Base-by-base conservation (phyloP, 2,329 filamentous ascomycete species). In the Xylariales sp. region DNA sequence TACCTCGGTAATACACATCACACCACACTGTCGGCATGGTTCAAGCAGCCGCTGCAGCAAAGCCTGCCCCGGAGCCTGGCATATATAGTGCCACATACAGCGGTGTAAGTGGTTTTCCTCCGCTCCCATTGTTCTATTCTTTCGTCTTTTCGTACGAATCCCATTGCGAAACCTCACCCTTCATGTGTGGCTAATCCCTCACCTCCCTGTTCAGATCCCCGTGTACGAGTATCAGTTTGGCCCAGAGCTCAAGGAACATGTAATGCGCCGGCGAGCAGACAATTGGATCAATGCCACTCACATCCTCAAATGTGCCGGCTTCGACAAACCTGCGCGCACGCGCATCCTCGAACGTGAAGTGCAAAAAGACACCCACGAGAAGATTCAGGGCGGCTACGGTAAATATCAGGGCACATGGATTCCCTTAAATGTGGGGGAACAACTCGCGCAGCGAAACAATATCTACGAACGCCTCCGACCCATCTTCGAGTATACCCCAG, bases 231-330 rank as follows among this genome's bases (percentile, higher is more conserved):
- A 89, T 81, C 94, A 97, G 79, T 91, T 97, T 75, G 93, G 91
- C 43, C 86, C 85, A 72, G 93, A 97, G 78, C 78, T 90, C 39
- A 90, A 91, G 78, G 88, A 91, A 75, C 93, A 97, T 92, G 92
- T 98, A 72, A 99, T 99, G 96, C 91, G 96, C 80, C 89, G 96
- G 58, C 90, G 95, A 68, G 88, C 90, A 61, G 96, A 99, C 80
- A 90, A 98, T 81, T 99, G 95, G 94, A 96, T 99, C 83, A 99
- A 99, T 84, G 96, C 96, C n/a, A 99, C 96, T 62, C 96, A 99
- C 78, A 98, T 99, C 68, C 84, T 99, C 56, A 99, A 99, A 78
- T 93, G 97, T 48, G 96, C 96, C 70, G 95, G 95, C 64, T 97
- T 97, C 77, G 96, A 99, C 81, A 99, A 99, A 81, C 96, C 96